These are phyloP conservation scores for sweet orange (Citrus sinensis) DNA, from an alignment of 345 rosid species.

Conservation along the genomic window DVS_A1.0 CM039166.1:20571501-20572000, in stretches of 20 bases:
- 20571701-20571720: slow-evolving; percentile 83
- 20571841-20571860: slow-evolving; percentile 72
- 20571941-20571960: neutral
- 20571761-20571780: slow-evolving; percentile 94
- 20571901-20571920: slow-evolving; percentile 21
- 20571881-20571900: slow-evolving; percentile 87
- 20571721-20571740: slow-evolving; percentile 92
- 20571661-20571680: slow-evolving; percentile 26
- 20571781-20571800: slow-evolving; percentile 76
- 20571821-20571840: slow-evolving; percentile 83
- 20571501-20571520: neutral
- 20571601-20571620: neutral
- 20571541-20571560: slow-evolving; percentile 20
- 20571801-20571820: slow-evolving; percentile 76
- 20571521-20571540: slow-evolving; percentile 6
- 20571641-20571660: neutral
- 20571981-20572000: slow-evolving; percentile 12
- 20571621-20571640: neutral
- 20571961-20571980: slow-evolving; percentile 15
- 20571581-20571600: slow-evolving; percentile 38
- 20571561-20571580: slow-evolving; percentile 6
- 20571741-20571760: slow-evolving; percentile 85
- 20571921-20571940: slow-evolving; percentile 3
- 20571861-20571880: slow-evolving; percentile 88
- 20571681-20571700: slow-evolving; percentile 61